A percentile compares a stretch with the other conserved stretches of the same genome.
Evolutionary conservation across 1,284 basidiomycete genomes (phyloP).

Genomic region (Microbotryum saponariae): DNA sequence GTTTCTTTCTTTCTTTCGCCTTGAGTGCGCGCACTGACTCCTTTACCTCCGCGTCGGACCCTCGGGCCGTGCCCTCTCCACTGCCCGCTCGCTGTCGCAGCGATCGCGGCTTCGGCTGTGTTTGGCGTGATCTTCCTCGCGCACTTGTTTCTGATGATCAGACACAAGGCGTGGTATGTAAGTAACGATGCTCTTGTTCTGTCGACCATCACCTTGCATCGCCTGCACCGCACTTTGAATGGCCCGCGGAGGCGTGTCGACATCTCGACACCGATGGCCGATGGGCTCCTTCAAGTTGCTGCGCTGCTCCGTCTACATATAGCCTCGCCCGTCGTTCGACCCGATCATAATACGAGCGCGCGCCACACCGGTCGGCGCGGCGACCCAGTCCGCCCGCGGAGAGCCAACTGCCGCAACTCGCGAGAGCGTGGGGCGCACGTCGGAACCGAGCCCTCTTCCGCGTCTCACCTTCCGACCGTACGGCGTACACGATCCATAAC

Average conservation of each 20-base stretch:
- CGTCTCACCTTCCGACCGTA: too few species aligned
- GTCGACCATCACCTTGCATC: background rate
- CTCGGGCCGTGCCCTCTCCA: background rate
- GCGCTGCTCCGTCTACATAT: background rate
- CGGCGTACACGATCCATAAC: too few species aligned
- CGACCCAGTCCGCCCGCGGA: too few species aligned
- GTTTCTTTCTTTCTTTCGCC: background rate
- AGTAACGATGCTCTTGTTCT: background rate
- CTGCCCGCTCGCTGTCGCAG: background rate
- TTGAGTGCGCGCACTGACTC: too few species aligned
- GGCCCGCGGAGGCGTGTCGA: too few species aligned
- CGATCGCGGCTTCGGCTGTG: constrained; percentile 1
- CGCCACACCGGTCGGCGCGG: too few species aligned
- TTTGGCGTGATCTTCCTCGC: constrained; percentile 16
- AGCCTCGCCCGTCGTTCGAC: background rate
- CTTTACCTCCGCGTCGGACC: background rate
- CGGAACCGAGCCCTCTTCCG: too few species aligned
- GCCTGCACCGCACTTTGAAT: too few species aligned
- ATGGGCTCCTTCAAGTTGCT: background rate
- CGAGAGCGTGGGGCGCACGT: too few species aligned
- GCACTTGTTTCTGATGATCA: constrained; percentile 3
- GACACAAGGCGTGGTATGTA: constrained; percentile 13
- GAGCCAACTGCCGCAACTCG: too few species aligned
- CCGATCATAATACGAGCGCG: too few species aligned
- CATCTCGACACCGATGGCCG: background rate